Base-by-base conservation (phyloP, 2,329 filamentous ascomycete species). In the Penicillium sp. region DNA sequence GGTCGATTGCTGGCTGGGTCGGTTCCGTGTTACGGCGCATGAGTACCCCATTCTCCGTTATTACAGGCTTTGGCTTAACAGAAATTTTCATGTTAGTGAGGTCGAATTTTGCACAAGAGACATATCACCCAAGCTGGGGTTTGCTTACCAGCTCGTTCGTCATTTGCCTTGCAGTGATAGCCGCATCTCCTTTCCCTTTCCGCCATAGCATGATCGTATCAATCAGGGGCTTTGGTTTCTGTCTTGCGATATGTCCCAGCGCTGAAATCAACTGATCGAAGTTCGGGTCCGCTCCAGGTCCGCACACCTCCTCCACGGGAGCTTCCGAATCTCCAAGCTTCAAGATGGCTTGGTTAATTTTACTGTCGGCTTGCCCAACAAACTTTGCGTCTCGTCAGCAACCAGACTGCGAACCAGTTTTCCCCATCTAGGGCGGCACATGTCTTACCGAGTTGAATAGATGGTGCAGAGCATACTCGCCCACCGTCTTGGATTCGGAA, bases 201-300 rank as follows among this genome's bases (percentile, higher is more conserved):
- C 94, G 87, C 94, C 94, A 99, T 29, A 96, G 83, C 90, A 99
- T 99, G 73, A 99, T 92, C 20, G 90, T 92, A 73, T 99, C 94
- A 67, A 99, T 97, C 49, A 99, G 77, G 5, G 92, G 90, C 71
- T 96, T 97, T 5, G 95, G 95, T 69, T 95, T 96, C 63, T 92
- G 89, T 56, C 91, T 89, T 51, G 93, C 91, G 68, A 99, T 96
- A 71, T 97, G 93, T 3, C 94, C 94, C 37, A 99, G 81, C 15
- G 95, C 94, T 26, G 88, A 86, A 61, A 99, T 95, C 66, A 96
- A 85, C 75, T 97, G 93, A 73, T 99, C 94, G 70, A 99, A 99
- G 11, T 85, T 86, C 1, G 88, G 83, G 71, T 99, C 94, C 40
- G 89, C 89, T 15, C 92, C 92, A 40, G 89, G 89, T 1, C 94